A percentile compares a stretch with the other conserved stretches of the same genome.
Conservation (phyloP, 257 asterid species). For the Jasminum sambac region DNA sequence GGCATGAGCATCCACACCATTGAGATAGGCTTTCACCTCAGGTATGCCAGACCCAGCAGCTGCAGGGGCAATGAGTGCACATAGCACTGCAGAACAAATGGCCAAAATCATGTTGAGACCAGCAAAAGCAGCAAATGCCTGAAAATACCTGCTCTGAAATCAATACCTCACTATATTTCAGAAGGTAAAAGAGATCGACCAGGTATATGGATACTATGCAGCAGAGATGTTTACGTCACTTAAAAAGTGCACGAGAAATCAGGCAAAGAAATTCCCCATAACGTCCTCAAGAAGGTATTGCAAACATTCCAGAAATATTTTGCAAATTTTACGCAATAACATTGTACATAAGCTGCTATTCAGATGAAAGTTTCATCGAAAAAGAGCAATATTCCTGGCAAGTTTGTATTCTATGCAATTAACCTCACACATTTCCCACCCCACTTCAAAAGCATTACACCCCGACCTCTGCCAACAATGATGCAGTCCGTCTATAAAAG, state of each 20-base stretch:
- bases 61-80: slow-evolving; percentile 90
- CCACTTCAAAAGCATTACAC: neutral
- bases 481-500: slow-evolving; percentile 11
- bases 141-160: slow-evolving; percentile 55
- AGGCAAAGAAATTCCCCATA: neutral
- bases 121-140: slow-evolving; percentile 65
- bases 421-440: neutral
- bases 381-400: neutral
- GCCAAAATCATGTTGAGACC: slow-evolving; percentile 67
- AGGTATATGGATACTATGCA: slow-evolving; percentile 1
- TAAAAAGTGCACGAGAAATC: neutral
- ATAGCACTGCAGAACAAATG: slow-evolving; percentile 65
- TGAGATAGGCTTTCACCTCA: slow-evolving; percentile 97
- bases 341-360: neutral
- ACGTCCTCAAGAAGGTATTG: neutral
- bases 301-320: neutral
- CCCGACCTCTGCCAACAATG: neutral
- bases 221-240: neutral
- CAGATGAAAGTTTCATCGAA: neutral
- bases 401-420: neutral
- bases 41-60: slow-evolving; percentile 99
- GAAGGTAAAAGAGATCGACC: slow-evolving; percentile 22
- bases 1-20: slow-evolving; percentile 94
- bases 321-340: neutral
- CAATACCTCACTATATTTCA: slow-evolving; percentile 22